These are phyloP conservation scores for Pilaira anomala DNA, from an alignment of 192 early-diverging fungal species.

Conservation along the genomic window DNA sequence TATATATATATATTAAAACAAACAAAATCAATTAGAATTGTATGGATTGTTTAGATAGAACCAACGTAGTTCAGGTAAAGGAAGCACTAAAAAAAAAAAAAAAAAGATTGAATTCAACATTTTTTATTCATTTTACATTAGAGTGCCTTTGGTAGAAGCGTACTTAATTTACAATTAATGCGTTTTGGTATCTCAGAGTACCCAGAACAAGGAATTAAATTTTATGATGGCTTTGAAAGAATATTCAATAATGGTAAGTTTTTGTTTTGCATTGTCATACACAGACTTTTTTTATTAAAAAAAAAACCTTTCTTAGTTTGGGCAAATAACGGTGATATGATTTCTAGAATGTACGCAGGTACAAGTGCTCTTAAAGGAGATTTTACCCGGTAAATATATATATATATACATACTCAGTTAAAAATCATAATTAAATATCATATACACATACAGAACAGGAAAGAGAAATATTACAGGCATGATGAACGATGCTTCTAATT, in stretches of 20 bases:
- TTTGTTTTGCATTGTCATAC: neutral
- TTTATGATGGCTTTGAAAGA: slow-evolving; percentile 61
- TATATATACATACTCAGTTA: neutral
- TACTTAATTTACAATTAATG: slow-evolving; percentile 65
- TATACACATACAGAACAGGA: slow-evolving; percentile 41
- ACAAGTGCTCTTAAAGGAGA: slow-evolving; percentile 78
- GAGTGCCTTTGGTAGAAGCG: slow-evolving; percentile 60
- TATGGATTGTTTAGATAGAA: slow-evolving; percentile 98
- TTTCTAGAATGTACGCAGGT: slow-evolving; percentile 74
- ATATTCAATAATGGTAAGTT: slow-evolving; percentile 50
- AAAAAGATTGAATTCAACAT: neutral
- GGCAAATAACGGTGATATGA: slow-evolving; percentile 82
- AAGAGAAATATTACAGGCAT: slow-evolving; percentile 71
- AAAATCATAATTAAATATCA: too few relatives aligned
- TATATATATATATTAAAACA: neutral
- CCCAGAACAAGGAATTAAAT: slow-evolving; percentile 61
- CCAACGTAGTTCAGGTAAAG: slow-evolving; percentile 81
- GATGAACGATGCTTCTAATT: slow-evolving; percentile 76
- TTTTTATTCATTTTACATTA: neutral
- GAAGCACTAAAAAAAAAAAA: neutral
- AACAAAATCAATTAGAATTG: slow-evolving; percentile 69
- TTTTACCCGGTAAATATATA: slow-evolving; percentile 53
- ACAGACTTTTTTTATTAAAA: neutral
- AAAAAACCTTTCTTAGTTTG: slow-evolving; percentile 54
- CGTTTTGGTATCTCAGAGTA: slow-evolving; percentile 64